Conservation (phyloP, 2,329 filamentous ascomycete species). For the Lizonia empirigonia region DNA sequence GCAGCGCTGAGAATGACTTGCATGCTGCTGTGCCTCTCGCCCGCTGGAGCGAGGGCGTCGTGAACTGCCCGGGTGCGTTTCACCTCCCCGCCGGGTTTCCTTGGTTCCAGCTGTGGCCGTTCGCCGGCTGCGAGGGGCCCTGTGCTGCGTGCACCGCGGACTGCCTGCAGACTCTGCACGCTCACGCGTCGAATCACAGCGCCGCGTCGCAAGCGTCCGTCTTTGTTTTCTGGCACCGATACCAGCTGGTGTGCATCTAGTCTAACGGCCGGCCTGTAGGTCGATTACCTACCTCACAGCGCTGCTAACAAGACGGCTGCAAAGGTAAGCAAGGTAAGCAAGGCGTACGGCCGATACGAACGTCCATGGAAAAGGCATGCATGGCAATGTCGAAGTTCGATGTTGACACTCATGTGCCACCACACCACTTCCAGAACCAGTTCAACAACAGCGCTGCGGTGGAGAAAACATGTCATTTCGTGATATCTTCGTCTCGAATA, state of each 20-base stretch:
- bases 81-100: constrained; percentile 7
- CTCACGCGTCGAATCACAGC: constrained; percentile 14
- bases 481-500: constrained; percentile 9
- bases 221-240: constrained; percentile 12
- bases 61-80: constrained; percentile 4
- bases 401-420: constrained; percentile 9
- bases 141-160: constrained; percentile 9
- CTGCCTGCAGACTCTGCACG: constrained; percentile 17
- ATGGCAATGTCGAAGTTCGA: constrained; percentile 8
- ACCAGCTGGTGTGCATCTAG: constrained; percentile 9
- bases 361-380: constrained; percentile 8
- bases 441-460: constrained; percentile 1
- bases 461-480: constrained; percentile 14
- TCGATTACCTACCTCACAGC: constrained; percentile 8
- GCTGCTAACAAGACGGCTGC: not conserved
- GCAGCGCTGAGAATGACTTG: constrained; percentile 19
- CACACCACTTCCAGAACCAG: constrained; percentile 10
- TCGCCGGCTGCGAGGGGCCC: constrained; percentile 8
- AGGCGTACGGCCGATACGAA: not conserved
- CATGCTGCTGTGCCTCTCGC: constrained; percentile 18
- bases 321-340: constrained; percentile 6
- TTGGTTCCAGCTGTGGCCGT: constrained; percentile 7
- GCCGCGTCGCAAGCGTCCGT: not conserved
- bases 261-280: constrained; percentile 7
- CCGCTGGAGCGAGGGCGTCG: constrained; percentile 6